Conservation (phyloP, 202 grass and related monocot species). For the Carex arenaria region DNA sequence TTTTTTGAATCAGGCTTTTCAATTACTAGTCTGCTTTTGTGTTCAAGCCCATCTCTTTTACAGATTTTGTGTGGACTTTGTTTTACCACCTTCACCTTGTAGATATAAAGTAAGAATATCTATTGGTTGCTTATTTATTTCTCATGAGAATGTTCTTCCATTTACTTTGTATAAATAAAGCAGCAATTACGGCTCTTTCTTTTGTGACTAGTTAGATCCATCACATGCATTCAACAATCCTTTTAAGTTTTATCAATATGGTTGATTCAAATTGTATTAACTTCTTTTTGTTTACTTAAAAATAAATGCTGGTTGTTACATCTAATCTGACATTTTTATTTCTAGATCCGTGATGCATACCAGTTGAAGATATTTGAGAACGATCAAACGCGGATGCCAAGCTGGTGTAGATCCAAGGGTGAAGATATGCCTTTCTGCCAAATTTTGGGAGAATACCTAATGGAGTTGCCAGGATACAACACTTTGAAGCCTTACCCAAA, state of each 20-base stretch:
- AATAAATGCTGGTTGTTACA: background rate
- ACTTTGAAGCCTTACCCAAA: constrained; percentile 64
- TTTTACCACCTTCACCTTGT: background rate
- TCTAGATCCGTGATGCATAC: constrained; percentile 81
- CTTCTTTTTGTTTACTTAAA: background rate
- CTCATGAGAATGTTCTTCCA: background rate
- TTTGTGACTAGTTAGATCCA: background rate
- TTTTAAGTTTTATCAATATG: background rate
- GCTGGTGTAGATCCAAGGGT: constrained; percentile 56
- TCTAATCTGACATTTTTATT: background rate
- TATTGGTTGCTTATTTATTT: background rate
- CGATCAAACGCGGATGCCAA: constrained; percentile 49
- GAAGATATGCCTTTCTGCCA: constrained; percentile 78
- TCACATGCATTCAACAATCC: background rate
- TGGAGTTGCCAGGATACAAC: constrained; percentile 94
- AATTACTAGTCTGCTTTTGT: background rate
- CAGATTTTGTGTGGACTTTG: background rate
- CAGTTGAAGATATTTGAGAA: constrained; percentile 89
- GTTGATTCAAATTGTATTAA: background rate
- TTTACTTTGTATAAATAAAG: background rate
- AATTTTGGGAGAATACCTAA: constrained; percentile 80
- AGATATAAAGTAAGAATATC: background rate
- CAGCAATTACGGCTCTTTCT: background rate
- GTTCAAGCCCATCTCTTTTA: background rate
- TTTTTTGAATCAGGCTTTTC: background rate